These are phyloP conservation scores for Fraxinus greggii DNA, from an alignment of 305 asterid species.

Conservation along the genomic window DNA sequence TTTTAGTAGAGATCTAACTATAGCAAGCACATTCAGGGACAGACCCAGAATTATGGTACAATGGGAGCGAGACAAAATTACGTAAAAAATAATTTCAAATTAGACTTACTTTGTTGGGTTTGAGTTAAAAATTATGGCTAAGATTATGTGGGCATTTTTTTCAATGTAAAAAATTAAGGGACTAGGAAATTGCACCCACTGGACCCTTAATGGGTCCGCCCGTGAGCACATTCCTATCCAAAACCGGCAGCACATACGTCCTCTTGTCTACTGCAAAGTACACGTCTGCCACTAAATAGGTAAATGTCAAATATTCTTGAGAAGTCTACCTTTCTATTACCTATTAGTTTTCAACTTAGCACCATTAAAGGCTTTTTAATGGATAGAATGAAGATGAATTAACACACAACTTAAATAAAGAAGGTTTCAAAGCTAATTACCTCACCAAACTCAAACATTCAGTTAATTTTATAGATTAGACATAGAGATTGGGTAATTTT, in stretches of 20 bases:
- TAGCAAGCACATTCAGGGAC: neutral
- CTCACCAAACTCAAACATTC: neutral
- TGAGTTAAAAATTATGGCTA: too few relatives aligned
- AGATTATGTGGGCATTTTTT: too few relatives aligned
- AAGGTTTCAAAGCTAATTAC: neutral
- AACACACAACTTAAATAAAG: neutral
- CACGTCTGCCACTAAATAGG: neutral
- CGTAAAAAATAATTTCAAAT: neutral
- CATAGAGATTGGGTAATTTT: neutral
- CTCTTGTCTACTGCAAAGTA: neutral
- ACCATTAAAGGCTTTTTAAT: neutral
- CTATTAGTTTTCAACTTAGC: neutral
- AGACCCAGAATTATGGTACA: neutral
- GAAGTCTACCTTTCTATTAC: neutral
- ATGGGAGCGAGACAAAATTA: neutral
- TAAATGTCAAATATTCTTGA: neutral
- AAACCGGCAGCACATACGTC: neutral
- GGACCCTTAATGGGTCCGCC: too few relatives aligned
- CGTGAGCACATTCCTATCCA: neutral
- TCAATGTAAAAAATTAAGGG: too few relatives aligned
- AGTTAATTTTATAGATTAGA: neutral
- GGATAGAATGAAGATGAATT: neutral
- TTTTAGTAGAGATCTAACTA: neutral
- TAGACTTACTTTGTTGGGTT: too few relatives aligned
- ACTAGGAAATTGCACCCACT: too few relatives aligned